These are phyloP conservation scores for Venturia oleaginea DNA, from an alignment of 2,329 filamentous ascomycete genomes.

Conservation along the genomic window DNA sequence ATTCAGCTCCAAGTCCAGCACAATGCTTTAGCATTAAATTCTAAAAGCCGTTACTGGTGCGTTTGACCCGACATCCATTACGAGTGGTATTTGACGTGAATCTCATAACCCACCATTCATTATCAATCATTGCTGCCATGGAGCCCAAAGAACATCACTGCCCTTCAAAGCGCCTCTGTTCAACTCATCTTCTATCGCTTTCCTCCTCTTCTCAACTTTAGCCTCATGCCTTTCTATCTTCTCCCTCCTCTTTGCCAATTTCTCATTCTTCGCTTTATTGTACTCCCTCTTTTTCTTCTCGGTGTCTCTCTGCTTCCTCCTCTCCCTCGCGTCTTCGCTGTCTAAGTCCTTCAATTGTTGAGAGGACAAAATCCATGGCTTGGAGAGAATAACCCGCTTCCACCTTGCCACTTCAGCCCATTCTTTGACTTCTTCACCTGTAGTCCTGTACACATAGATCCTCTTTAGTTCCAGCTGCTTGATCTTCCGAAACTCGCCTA, in stretches of 20 bases:
- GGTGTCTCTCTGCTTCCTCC: slow-evolving; percentile 29
- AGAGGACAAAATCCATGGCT: slow-evolving; percentile 43
- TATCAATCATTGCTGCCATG: slow-evolving; percentile 1
- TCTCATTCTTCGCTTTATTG: slow-evolving; percentile 25
- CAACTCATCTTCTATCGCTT: slow-evolving; percentile 34
- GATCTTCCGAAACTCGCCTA: slow-evolving; percentile 40
- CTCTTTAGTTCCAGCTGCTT: slow-evolving; percentile 49
- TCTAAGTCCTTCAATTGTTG: slow-evolving; percentile 36
- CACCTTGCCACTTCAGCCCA: slow-evolving; percentile 39
- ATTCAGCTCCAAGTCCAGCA: background rate
- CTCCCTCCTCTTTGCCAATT: slow-evolving; percentile 24
- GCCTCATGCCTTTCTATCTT: slow-evolving; percentile 25
- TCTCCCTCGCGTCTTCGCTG: slow-evolving; percentile 29
- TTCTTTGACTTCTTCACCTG: slow-evolving; percentile 45
- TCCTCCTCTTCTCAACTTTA: slow-evolving; percentile 34
- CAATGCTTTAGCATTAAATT: background rate
- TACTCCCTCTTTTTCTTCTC: slow-evolving; percentile 27
- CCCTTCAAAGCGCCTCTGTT: slow-evolving; percentile 30
- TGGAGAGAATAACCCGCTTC: slow-evolving; percentile 37
- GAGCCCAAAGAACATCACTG: slow-evolving; percentile 2
- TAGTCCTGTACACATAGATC: slow-evolving; percentile 39
- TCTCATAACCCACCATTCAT: background rate
- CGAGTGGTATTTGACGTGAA: background rate
- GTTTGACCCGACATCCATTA: background rate
- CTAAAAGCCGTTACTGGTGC: background rate